Evolutionary conservation across 768 basidiomycete genomes (phyloP), one percentile per base, ranked within the genome.

Genomic region (Krasilnikovozyma curviuscula): DNA sequence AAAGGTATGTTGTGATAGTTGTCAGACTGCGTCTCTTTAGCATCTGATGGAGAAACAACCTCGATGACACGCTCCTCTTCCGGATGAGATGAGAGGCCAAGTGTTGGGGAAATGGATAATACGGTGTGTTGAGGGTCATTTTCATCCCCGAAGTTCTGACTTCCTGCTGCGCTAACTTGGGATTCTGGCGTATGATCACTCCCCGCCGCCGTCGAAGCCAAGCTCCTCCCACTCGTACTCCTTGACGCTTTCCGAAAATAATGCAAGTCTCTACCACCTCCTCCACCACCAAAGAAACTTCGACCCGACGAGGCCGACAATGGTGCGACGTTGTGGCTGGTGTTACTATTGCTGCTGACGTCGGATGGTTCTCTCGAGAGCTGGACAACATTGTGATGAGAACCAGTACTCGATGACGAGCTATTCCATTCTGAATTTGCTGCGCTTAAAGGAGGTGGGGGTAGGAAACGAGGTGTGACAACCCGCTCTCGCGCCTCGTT

Each of bases 261-360:
- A 16, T 13, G 14, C 5, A 46, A 38, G 27, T 27, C 10, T n/a
- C 32, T n/a, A n/a, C 10, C 32, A 10, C n/a, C 32, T 33, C 32
- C 32, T n/a, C 32, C 32, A n/a, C 32, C 49, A n/a, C 49, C 49
- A 37, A 50, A 50, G 25, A 43, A 34, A n/a, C 27, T 31, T 19
- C 41, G 42, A 23, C 43, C 25, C 14, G 43, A 44, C 4, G 43
- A 27, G 2, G 49, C 39, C 12, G 18, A 14, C 18, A 25, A 29
- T 14, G 34, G 35, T 24, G 30, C 49, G 31, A 18, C 25, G n/a
- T n/a, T 3, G 23, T 19, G 3, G 40, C 14, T 2, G 48, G 37
- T 10, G 40, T 24, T 6, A 32, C 19, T 18, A 19, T 16, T 8
- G 18, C 25, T 16, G 33, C 14, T 7, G 25, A 10, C 25, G 46